Evolutionary conservation across 1,284 basidiomycete species (phyloP), one percentile per base, ranked within the genome.

Genomic region (Hemileia vastatrix): DNA sequence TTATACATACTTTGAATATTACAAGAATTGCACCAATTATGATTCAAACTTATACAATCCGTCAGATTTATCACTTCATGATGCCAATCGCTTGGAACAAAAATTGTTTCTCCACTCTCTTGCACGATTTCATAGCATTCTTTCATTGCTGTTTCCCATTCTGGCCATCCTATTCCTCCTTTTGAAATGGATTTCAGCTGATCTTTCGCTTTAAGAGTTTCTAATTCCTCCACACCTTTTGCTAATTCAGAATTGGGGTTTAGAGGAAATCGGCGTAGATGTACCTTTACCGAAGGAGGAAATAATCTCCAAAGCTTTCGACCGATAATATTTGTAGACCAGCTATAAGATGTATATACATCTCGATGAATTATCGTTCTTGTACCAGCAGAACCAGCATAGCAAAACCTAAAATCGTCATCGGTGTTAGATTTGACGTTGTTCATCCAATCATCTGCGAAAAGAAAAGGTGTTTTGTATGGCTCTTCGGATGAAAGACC

Each of bases 301-400:
- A 82, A 80, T 4, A 83, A 68, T 71, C 77, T 77, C 82, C 82
- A 83, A 4, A 75, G 58, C 66, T 83, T 83, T 4, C 77, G 68
- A 0, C 82, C 82, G n/a, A 78, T 74, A 4, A 82, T 69, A 67
- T 83, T 82, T 2, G 80, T 80, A 4, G 79, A 80, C 79, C 81
- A 82, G n/a, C 79, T 80, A 68, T 82, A 82, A 11, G 78, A 80
- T 2, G 76, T 78, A 68, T 82, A 71, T 65, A 83, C 81, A 67
- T 83, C 82, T 40, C 80, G 76, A 57, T 80, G 78, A 0, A 80
- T 63, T 0, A 76, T 77, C 1, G 77, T 81, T 53, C 75, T 77
- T 0, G 77, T 80, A 1, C 74, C 73, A 2, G 64, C 52, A 1
- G 77, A 77, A 5, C 80, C 80, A 23, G 76, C 67, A 67, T 81